Percentiles rank a stretch among this genome's conserved stretches.
Evolutionary conservation across 2,329 filamentous ascomycete genomes (phyloP).

Genomic region (Leptodontidium sp.): DNA sequence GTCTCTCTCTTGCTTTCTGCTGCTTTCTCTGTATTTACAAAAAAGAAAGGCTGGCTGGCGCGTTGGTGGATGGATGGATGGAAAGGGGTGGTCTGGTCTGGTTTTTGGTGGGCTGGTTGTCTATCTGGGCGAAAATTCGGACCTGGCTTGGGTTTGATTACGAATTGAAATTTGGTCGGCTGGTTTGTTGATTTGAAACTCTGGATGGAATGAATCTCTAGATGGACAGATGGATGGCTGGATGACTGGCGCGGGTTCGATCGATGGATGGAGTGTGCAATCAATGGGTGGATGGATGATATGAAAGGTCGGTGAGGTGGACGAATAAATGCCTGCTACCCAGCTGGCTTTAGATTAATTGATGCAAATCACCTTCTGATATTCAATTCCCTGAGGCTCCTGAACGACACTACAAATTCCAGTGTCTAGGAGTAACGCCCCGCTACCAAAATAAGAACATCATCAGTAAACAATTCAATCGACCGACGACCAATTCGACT

Average conservation of each 20-base stretch:
- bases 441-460: no score
- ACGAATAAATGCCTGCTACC: background rate
- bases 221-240: slow-evolving; percentile 6
- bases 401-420: no score
- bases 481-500: no score
- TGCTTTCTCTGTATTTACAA: slow-evolving; percentile 30
- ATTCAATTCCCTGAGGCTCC: no score
- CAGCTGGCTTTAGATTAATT: slow-evolving; percentile 30
- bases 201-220: background rate
- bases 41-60: slow-evolving; percentile 28
- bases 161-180: slow-evolving; percentile 23
- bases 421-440: no score
- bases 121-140: slow-evolving; percentile 5
- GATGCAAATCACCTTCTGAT: slow-evolving; percentile 34
- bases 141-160: background rate
- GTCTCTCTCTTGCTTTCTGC: background rate
- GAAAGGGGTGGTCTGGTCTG: slow-evolving; percentile 2
- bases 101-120: background rate
- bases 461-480: no score
- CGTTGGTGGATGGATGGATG: slow-evolving; percentile 4
- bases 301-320: background rate
- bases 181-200: slow-evolving; percentile 7
- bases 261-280: background rate
- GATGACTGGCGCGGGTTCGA: background rate
- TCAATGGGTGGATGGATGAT: slow-evolving; percentile 2